Evolutionary conservation across 1,284 basidiomycete species (phyloP).

Genomic region (Leccinum subspadiceum): DNA sequence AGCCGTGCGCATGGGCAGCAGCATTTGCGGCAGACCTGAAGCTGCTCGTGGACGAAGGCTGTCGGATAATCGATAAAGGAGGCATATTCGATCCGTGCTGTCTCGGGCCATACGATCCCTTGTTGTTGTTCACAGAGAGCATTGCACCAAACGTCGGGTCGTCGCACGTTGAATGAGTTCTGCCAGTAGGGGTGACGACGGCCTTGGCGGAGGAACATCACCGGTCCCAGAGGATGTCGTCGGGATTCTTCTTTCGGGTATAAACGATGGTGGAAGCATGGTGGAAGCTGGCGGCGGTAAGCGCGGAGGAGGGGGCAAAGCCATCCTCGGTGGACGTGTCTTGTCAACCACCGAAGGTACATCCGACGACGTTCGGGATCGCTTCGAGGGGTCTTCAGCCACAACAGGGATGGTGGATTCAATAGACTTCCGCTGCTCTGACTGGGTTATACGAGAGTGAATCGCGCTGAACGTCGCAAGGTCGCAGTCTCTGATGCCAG

Average conservation of each 20-base stretch:
- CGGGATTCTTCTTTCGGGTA: slow-evolving; percentile 60
- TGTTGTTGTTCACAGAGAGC: slow-evolving; percentile 58
- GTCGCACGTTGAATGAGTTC: slow-evolving; percentile 86
- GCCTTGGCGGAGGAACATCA: slow-evolving; percentile 72
- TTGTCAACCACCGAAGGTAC: no score
- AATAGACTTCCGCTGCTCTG: no score
- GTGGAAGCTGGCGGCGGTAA: no score
- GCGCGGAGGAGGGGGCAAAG: no score
- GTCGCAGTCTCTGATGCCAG: no score
- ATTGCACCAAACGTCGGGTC: slow-evolving; percentile 69
- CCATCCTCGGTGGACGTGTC: no score
- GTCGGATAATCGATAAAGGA: slow-evolving; percentile 60
- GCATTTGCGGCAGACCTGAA: slow-evolving; percentile 72
- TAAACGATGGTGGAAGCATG: no score
- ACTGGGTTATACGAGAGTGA: no score
- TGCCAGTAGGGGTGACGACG: slow-evolving; percentile 84
- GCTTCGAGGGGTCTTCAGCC: no score
- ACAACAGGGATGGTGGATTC: no score
- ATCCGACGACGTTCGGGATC: no score
- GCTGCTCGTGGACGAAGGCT: slow-evolving; percentile 75
- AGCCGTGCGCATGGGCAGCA: slow-evolving; percentile 46
- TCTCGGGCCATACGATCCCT: slow-evolving; percentile 45
- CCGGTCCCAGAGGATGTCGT: slow-evolving; percentile 50
- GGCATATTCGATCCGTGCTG: slow-evolving; percentile 71
- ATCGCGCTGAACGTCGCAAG: no score